Evolutionary conservation across 495 filamentous ascomycete species (phyloP), one percentile per base, ranked within the genome.

Genomic region (Aspergillus steynii): DNA sequence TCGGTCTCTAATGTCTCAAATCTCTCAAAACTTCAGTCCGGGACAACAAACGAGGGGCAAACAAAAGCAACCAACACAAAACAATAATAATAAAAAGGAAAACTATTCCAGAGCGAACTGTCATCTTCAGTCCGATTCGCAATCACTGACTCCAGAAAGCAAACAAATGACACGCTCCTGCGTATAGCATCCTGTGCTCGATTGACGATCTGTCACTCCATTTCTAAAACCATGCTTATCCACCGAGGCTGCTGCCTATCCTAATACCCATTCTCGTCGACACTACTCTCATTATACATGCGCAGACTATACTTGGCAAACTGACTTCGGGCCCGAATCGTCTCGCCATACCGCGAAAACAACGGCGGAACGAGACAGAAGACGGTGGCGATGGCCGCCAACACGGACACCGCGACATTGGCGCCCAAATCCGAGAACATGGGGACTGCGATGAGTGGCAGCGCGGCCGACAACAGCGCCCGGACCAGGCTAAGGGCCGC

Each of bases 401-500:
- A 59, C 20, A 86, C 59, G 5, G 75, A 78, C 9, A 77, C 62
- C 0, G 80, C 79, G 29, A 74, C 50, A 56, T 84, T 86, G 1
- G 76, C 65, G 0, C 78, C 79, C 3, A 85, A 55, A 1, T 61
- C 59, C 6, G 50, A 28, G 60, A 80, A 82, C 75, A 84, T 78
- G 27, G 78, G 76, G 5, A 61, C 65, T 0, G 76, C 79, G 45
- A 85, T 77, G 1, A 84, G 72, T 6, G 81, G 82, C 48, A 84
- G 76, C 2, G 73, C 54, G 2, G 75, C 83, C 0, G 80, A 79
- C 0, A 84, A 60, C 14, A 81, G 50, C 0, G 81, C 77, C 4
- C 83, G 72, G 27, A 83, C 56, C 14, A 86, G 74, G 1, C 75
- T 72, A 52, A 86, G 66, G 0, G 81, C 77, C 10, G 82, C 81